These are phyloP conservation scores for Apiospora saccharicola DNA, from an alignment of 2,329 filamentous ascomycete species.

Conservation along the genomic window DNA sequence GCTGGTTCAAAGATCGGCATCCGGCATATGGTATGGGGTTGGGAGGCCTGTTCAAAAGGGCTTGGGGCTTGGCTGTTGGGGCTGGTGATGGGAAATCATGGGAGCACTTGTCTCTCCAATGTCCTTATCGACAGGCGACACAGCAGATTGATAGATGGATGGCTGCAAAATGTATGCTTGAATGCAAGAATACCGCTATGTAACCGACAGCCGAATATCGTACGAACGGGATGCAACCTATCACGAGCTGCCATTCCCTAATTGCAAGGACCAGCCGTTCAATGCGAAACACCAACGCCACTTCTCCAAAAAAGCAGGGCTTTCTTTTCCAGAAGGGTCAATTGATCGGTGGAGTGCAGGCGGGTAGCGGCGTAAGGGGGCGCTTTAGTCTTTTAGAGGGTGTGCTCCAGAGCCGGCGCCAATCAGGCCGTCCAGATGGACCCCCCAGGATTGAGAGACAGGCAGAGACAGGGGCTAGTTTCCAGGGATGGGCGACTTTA, in stretches of 20 bases:
- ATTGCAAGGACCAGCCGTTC: slow-evolving; percentile 14
- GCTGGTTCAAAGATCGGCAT: neutral
- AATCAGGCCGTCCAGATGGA: neutral
- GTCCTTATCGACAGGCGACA: neutral
- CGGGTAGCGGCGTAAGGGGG: slow-evolving; percentile 2
- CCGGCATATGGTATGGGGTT: neutral
- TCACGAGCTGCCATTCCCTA: neutral
- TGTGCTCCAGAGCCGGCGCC: neutral
- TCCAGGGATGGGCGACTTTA: neutral
- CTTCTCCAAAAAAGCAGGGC: neutral
- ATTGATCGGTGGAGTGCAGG: slow-evolving; percentile 2
- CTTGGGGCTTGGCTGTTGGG: no score
- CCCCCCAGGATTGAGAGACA: slow-evolving; percentile 19
- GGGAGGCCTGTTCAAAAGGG: neutral
- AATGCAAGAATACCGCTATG: neutral
- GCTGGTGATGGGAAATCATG: neutral
- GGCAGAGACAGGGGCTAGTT: neutral
- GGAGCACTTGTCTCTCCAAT: neutral
- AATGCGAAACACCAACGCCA: slow-evolving; percentile 17
- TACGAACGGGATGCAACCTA: slow-evolving; percentile 15
- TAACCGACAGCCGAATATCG: neutral
- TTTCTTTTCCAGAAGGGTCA: slow-evolving; percentile 13
- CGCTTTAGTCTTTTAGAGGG: neutral
- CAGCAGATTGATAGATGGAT: neutral
- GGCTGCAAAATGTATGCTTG: neutral